Evolutionary conservation across 345 rosid genomes (phyloP), one percentile per base, ranked within the genome.

Genomic region (Draba incana): DNA sequence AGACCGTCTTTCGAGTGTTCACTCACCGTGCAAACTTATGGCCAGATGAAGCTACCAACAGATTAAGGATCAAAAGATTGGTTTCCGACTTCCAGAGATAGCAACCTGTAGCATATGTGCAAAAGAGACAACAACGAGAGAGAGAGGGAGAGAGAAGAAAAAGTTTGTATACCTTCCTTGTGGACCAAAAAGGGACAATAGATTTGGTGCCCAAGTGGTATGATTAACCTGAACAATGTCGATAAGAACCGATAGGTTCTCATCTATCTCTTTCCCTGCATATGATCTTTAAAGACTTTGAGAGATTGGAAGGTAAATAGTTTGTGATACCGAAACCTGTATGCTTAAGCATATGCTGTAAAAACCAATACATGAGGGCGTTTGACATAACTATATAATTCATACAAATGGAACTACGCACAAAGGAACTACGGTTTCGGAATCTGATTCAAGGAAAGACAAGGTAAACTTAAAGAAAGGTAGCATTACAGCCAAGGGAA

Each of bases 401-500:
- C 74, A 42, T 68, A 68, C 74, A 75, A 56, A 48, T 12, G 8
- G 46, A 62, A 68, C 52, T 37, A 47, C 16, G 37, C 54, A 55
- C 31, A 74, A 20, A 50, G 69, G 69, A 68, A 24, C 74, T 69
- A 62, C 48, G 78, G 74, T 62, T 33, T 54, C 42, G 49, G 69
- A 63, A 61, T 47, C 50, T 59, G 69, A 68, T 67, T 28, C 10
- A 24, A 66, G 72, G 73, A 35, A 74, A 60, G 62, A 67, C 15
- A 30, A 42, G 64, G 46, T 54, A 52, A 67, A 52, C 39, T 57
- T 15, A 74, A 76, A 57, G 60, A 65, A 27, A 76, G 48, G 66
- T 68, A 73, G 76, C 76, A 84, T 79, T 72, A 73, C 33, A 82
- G 81, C 80, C 77, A 76, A 35, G 82, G 75, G 49, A 72, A 78